Base-by-base conservation (phyloP, 805 yeast genomes). In the Pichia manshurica region DNA sequence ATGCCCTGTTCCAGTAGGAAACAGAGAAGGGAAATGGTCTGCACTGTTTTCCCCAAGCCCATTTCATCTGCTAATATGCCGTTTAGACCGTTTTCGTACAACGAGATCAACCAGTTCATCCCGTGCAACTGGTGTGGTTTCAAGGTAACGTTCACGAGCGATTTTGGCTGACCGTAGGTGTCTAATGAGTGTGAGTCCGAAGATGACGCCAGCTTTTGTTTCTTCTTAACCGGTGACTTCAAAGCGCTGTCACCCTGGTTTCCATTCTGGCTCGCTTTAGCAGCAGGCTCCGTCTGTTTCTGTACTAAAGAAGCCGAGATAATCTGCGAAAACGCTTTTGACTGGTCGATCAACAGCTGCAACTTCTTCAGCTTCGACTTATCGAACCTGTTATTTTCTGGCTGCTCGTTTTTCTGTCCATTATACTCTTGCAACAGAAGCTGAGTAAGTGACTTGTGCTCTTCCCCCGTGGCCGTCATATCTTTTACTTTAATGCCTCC, bases 31-130 rank as follows among this genome's bases (percentile, higher is more conserved):
- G 96, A 77, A 47, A 91, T 87, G 38, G 93, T 83, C 63, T 93
- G 96, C 7, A 91, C 65, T 0, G 99, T 93, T 62, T 91, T 91
- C 1, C 99, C 99, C 22, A 91, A 69, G 0, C 98, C 98, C 99
- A 91, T 91, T 64, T 91, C 98, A 67, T 93, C 98, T 0, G 98
- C 98, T 19, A 93, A 68, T 32, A 93, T 90, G 2, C 98, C 99
- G 63, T 91, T 91, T 25, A 91, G 70, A 0, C 98, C 99, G 64
- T 91, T 93, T 60, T 90, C 95, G 62, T 85, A 93, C 22, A 91
- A 67, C 0, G 96, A 84, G 13, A 83, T 76, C 37, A 93, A 68
- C 98, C 98, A 91, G 53, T 87, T 89, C 48, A 91, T 74, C 1
- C 98, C 99, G 47, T 85, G 89, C 17, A 87, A 63, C 65, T 91